Base-by-base conservation (phyloP, 2,329 filamentous ascomycete species). In the Fusarium musae region DNA sequence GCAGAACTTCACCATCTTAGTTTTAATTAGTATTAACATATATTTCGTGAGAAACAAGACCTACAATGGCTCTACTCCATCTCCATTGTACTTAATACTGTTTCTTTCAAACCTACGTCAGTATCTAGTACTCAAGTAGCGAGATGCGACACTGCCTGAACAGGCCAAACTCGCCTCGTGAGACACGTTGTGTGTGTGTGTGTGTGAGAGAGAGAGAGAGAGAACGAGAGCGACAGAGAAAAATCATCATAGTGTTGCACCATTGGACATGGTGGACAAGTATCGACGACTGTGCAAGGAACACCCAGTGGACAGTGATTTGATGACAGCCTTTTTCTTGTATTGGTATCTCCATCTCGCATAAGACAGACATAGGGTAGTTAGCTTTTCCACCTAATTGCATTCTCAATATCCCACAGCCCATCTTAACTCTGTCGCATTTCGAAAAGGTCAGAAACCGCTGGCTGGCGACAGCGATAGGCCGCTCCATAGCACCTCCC, bases 311-410 rank as follows among this genome's bases (percentile, higher is more conserved):
- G 17, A 40, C 10, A 26, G 34, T 21, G 23, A 40, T 32, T 30
- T 50, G 40, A 39, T 63, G 11, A 21, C 57, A 42, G n/a, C 23
- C n/a, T 53, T 67, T 50, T 42, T 73, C 58, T 59, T 44, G 65
- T 37, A 50, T 74, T 74, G 71, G 71, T 74, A 72, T 74, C 71
- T 74, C 57, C 46, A 58, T 44, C 60, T 40, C 44, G 43, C 28
- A 42, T 54, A 66, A 30, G 56, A 54, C 53, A 70, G 47, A 56
- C 47, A 49, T 44, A 73, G 66, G 53, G 70, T 70, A 57, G 53
- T 49, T 66, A 62, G 39, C 39, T 26, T 21, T 34, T 37, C 19
- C 32, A 30, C 46, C 43, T 34, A 34, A 26, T 26, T 52, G 21
- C 40, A 49, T 43, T 28, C 47, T 44, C 59, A 32, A 32, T 49